phyloP scores from a whole-genome alignment of 495 filamentous ascomycete species.

The Pseudomonodictys pantanalensis region DNA sequence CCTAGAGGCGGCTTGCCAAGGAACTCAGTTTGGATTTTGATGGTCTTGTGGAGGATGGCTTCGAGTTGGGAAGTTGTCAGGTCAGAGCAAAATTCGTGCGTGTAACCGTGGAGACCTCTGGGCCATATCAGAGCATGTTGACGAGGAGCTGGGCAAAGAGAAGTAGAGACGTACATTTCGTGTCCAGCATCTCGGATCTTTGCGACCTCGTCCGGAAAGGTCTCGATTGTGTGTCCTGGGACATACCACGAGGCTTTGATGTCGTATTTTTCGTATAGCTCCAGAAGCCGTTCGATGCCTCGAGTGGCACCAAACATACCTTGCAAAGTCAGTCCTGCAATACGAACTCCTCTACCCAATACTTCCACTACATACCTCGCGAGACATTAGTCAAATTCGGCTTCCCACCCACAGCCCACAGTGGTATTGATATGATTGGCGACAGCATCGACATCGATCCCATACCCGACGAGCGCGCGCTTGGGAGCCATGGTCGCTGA shows the following conservation, averaged over 20 bases:
- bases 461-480: conserved; percentile 6
- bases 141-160: background rate
- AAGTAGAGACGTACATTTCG: conserved; percentile 27
- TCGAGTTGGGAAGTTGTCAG: conserved; percentile 29
- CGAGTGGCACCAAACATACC: conserved; percentile 36
- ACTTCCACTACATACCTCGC: conserved; percentile 18
- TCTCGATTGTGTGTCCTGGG: conserved; percentile 36
- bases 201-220: conserved; percentile 33
- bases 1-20: conserved; percentile 35
- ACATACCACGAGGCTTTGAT: conserved; percentile 41
- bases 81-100: conserved; percentile 30
- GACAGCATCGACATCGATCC: conserved; percentile 44
- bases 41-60: conserved; percentile 33
- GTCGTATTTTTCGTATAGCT: conserved; percentile 33
- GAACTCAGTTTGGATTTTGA: conserved; percentile 30
- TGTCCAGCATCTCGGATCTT: conserved; percentile 38
- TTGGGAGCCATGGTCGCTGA: conserved; percentile 1
- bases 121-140: background rate
- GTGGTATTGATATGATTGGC: conserved; percentile 17
- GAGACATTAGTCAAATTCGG: conserved; percentile 15
- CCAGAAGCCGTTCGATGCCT: conserved; percentile 35
- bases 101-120: conserved; percentile 40
- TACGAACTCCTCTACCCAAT: background rate
- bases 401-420: background rate
- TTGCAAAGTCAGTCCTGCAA: background rate